Evolutionary conservation across 2,329 filamentous ascomycete genomes (phyloP).

Genomic region (Calonectria crousiana): DNA sequence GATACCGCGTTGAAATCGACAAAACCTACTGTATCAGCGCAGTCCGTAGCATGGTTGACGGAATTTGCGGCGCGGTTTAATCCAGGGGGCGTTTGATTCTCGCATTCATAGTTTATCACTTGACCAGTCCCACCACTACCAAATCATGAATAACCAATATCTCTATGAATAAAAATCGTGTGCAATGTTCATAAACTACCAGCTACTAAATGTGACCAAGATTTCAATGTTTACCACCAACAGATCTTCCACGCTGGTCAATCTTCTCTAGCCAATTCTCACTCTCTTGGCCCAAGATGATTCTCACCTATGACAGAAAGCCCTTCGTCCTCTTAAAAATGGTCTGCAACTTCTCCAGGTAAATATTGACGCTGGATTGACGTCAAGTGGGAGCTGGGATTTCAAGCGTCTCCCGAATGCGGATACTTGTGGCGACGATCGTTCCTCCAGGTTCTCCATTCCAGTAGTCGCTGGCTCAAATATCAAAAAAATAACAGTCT

Average conservation of each 20-base stretch:
- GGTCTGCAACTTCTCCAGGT: no score
- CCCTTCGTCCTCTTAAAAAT: not conserved
- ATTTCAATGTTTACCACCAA: not conserved
- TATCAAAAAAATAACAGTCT: no score
- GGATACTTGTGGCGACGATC: no score
- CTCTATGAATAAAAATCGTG: not conserved
- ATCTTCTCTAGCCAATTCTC: not conserved
- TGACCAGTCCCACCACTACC: no score
- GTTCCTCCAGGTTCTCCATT: no score
- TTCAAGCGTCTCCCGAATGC: no score
- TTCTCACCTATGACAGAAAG: not conserved
- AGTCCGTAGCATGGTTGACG: not conserved
- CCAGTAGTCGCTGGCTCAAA: no score
- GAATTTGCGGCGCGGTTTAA: not conserved
- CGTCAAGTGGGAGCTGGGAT: no score
- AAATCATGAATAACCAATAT: not conserved
- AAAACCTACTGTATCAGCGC: not conserved
- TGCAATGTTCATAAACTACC: not conserved
- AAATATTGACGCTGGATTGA: no score
- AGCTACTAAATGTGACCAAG: not conserved
- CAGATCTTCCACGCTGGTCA: no score
- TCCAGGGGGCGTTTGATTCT: not conserved
- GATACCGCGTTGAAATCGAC: not conserved
- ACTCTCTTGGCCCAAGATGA: not conserved
- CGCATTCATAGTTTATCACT: not conserved